Conservation (phyloP, 192 early-diverging fungal species). For the Irineochytrium annulatum region DNA sequence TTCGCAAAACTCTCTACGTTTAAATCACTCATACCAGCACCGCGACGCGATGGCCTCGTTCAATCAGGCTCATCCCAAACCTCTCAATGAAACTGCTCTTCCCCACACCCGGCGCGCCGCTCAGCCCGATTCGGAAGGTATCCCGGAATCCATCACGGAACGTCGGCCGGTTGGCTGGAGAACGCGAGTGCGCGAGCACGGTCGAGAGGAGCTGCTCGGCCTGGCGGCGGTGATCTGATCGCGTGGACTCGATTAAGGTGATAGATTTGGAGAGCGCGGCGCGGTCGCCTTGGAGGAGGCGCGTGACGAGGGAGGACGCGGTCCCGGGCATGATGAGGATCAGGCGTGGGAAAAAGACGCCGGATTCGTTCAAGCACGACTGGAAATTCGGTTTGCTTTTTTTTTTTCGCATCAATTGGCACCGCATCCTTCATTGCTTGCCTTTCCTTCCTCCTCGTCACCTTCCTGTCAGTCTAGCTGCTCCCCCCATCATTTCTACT, state of each 20-base stretch:
- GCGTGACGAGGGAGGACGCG: no score
- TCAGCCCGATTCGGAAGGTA: conserved; percentile 74
- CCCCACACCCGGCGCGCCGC: conserved; percentile 72
- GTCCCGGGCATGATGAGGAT: no score
- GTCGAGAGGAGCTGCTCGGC: conserved; percentile 63
- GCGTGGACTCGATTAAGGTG: conserved; percentile 63
- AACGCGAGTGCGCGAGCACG: conserved; percentile 20
- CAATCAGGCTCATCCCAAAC: conserved; percentile 71
- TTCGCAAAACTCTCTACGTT: not conserved
- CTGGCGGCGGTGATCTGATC: conserved; percentile 53
- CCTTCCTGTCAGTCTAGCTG: no score
- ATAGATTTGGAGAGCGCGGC: not conserved
- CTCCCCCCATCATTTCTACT: no score
- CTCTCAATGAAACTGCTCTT: conserved; percentile 85
- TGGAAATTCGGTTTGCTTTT: no score
- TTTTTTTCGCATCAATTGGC: no score
- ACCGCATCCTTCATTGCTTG: no score
- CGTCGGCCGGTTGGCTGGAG: not conserved
- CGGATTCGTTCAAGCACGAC: no score
- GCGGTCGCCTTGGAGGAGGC: no score
- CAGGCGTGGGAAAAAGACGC: no score
- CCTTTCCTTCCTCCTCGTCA: no score
- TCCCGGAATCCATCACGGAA: conserved; percentile 7
- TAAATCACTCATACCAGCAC: conserved; percentile 52
- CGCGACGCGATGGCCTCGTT: conserved; percentile 64